A percentile compares a stretch with the other conserved stretches of the same genome.
Conservation (phyloP, 257 asterid species). For the Asclepias syriaca region DNA sequence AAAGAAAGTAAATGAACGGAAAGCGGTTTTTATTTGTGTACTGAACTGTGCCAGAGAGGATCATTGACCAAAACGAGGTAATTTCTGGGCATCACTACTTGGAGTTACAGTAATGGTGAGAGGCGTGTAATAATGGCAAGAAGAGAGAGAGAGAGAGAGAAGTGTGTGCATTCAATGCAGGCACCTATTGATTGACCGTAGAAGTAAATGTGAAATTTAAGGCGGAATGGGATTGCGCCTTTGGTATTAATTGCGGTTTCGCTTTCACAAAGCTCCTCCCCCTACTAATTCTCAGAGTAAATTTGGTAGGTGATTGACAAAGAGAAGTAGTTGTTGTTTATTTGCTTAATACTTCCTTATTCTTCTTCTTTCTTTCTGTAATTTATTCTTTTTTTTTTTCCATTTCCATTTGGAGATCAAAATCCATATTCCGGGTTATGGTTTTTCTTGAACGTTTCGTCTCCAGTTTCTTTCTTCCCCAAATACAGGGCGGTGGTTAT, state of each 20-base stretch:
- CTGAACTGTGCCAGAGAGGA: background rate
- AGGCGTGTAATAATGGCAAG: background rate
- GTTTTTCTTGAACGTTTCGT: background rate
- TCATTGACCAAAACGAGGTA: conserved; percentile 10
- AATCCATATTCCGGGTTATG: background rate
- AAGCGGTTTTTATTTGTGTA: background rate
- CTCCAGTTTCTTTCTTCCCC: background rate
- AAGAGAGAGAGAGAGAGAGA: background rate
- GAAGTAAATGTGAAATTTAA: conserved; percentile 19
- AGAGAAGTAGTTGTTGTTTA: background rate
- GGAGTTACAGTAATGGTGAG: background rate
- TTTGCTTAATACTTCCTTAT: background rate
- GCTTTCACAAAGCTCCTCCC: conserved; percentile 1
- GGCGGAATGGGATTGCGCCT: conserved; percentile 7
- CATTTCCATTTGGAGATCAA: background rate
- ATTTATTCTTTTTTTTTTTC: background rate
- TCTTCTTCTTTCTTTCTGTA: background rate
- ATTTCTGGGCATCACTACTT: background rate
- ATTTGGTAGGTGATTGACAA: background rate
- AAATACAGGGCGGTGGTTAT: background rate
- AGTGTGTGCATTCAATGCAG: conserved; percentile 17
- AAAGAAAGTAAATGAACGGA: background rate
- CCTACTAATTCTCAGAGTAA: background rate
- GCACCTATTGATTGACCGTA: conserved; percentile 15
- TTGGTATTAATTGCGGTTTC: conserved; percentile 2